These are phyloP conservation scores for Cladophialophora carrionii DNA, from an alignment of 2,329 filamentous ascomycete species.

Conservation along the genomic window DNA sequence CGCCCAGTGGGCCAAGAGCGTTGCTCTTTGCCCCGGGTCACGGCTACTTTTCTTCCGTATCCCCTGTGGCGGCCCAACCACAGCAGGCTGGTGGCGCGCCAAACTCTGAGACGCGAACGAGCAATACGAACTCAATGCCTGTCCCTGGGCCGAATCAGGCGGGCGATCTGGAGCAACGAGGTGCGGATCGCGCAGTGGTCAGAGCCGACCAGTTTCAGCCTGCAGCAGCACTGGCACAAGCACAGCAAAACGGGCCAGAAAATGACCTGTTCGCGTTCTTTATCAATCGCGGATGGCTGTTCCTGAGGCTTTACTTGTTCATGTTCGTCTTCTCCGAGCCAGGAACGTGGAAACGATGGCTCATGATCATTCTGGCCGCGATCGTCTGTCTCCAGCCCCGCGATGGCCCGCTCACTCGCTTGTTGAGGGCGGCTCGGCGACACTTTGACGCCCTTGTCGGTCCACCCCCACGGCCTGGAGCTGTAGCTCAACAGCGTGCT, in stretches of 20 bases:
- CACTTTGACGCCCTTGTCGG: slow-evolving; percentile 51
- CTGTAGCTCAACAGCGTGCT: slow-evolving; percentile 21
- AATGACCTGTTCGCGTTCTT: slow-evolving; percentile 48
- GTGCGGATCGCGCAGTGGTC: slow-evolving; percentile 14
- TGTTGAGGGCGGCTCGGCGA: slow-evolving; percentile 47
- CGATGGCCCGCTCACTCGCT: slow-evolving; percentile 45
- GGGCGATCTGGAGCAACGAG: background rate
- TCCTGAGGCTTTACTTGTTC: slow-evolving; percentile 62
- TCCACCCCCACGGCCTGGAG: slow-evolving; percentile 30
- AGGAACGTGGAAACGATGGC: slow-evolving; percentile 50
- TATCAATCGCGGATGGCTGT: slow-evolving; percentile 58
- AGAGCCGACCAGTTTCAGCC: slow-evolving; percentile 12
- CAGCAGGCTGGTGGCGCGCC: background rate
- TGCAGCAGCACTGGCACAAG: slow-evolving; percentile 19
- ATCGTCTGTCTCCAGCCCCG: slow-evolving; percentile 49
- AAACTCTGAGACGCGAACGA: slow-evolving; percentile 3
- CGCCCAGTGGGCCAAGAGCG: slow-evolving; percentile 35
- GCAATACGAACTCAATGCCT: background rate
- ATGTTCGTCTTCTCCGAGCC: slow-evolving; percentile 60
- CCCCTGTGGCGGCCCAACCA: background rate
- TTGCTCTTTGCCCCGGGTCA: slow-evolving; percentile 38
- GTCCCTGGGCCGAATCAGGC: slow-evolving; percentile 2
- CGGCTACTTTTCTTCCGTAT: slow-evolving; percentile 31
- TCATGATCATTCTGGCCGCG: slow-evolving; percentile 47
- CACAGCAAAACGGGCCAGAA: slow-evolving; percentile 28